Conservation (phyloP, 306 rosid species). For the Myrica gale region DNA sequence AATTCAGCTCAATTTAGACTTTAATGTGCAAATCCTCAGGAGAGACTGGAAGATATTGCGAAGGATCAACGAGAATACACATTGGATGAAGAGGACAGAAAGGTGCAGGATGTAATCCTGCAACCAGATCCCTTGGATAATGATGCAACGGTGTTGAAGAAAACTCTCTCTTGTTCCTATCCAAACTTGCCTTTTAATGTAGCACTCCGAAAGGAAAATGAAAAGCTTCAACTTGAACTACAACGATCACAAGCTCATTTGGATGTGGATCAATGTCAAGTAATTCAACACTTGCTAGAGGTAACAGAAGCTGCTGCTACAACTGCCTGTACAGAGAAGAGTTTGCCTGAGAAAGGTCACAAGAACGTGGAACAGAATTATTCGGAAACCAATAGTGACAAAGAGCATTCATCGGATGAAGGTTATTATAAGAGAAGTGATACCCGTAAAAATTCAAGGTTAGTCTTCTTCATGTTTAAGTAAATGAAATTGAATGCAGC, state of each 20-base stretch:
- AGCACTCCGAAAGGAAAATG: conserved; percentile 84
- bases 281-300: conserved; percentile 82
- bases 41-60: conserved; percentile 86
- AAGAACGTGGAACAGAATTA: conserved; percentile 54
- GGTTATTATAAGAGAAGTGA: conserved; percentile 45
- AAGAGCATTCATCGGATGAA: conserved; percentile 57
- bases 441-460: conserved; percentile 55
- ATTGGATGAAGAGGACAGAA: conserved; percentile 91
- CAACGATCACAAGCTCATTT: conserved; percentile 77
- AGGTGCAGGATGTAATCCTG: conserved; percentile 75
- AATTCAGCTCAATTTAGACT: conserved; percentile 23
- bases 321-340: conserved; percentile 53
- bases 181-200: conserved; percentile 77
- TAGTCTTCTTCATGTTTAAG: conserved; percentile 20
- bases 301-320: conserved; percentile 77
- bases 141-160: conserved; percentile 74
- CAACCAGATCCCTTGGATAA: conserved; percentile 76
- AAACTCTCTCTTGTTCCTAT: conserved; percentile 90
- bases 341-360: conserved; percentile 50
- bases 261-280: conserved; percentile 87
- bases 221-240: conserved; percentile 89
- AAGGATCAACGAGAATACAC: conserved; percentile 93
- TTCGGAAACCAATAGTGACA: conserved; percentile 47
- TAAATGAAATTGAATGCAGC: conserved; percentile 1
- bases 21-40: conserved; percentile 47